Percentiles rank a stretch among this genome's conserved stretches.
These are phyloP conservation scores for Pichia occidentalis DNA, from an alignment of 805 yeast species.

Conservation along the genomic window DNA sequence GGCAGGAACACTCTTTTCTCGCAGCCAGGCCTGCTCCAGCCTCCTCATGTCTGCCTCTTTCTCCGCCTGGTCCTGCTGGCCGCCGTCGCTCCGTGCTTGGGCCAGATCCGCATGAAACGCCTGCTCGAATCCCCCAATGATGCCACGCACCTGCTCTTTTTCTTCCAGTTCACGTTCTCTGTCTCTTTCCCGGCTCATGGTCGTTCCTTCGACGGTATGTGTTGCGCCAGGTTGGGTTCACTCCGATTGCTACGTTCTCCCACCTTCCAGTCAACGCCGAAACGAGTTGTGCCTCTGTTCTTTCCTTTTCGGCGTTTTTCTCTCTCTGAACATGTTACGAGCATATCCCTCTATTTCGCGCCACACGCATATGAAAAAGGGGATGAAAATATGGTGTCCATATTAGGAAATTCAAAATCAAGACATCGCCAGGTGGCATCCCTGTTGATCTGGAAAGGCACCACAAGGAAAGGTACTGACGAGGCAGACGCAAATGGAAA, in stretches of 20 bases:
- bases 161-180: no score
- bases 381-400: no score
- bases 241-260: background rate
- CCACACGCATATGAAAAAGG: no score
- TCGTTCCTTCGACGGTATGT: background rate
- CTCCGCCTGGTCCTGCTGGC: conserved; percentile 8
- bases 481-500: conserved; percentile 26
- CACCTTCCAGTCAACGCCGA: no score
- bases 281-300: background rate
- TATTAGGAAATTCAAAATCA: no score
- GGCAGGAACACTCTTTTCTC: conserved; percentile 84
- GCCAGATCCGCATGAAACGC: conserved; percentile 21
- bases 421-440: no score
- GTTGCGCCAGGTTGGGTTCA: background rate
- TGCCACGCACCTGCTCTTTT: conserved; percentile 55
- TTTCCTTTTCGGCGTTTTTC: background rate
- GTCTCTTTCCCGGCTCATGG: conserved; percentile 5
- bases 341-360: no score
- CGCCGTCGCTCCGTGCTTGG: conserved; percentile 19
- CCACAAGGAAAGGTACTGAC: no score
- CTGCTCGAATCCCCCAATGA: conserved; percentile 57
- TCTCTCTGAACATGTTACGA: no score
- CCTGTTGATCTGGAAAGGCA: no score
- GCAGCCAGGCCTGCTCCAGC: conserved; percentile 64
- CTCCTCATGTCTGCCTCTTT: conserved; percentile 34